Evolutionary conservation across 306 rosid genomes (phyloP).

Genomic region (Acacia acuminata): DNA sequence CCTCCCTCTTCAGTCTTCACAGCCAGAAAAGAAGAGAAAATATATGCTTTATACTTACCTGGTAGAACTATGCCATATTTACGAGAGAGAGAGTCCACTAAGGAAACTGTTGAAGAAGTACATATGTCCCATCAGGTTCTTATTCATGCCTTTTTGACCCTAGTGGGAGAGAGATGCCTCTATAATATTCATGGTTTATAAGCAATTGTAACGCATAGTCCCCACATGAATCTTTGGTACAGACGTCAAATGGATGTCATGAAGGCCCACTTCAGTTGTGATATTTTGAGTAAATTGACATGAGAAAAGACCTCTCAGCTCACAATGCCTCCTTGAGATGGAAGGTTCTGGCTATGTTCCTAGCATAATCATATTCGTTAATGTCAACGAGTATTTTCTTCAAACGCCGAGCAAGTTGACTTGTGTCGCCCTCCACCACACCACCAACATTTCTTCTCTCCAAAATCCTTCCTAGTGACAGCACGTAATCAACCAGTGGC

Average conservation of each 20-base stretch:
- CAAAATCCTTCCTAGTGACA: constrained; percentile 64
- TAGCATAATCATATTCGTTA: constrained; percentile 82
- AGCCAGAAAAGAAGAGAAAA: not conserved
- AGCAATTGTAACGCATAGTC: constrained; percentile 5
- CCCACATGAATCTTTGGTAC: constrained; percentile 7
- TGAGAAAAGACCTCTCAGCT: constrained; percentile 29
- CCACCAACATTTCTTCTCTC: constrained; percentile 63
- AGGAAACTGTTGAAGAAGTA: not conserved
- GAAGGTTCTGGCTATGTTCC: constrained; percentile 74
- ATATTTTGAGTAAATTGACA: constrained; percentile 21
- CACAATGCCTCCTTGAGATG: constrained; percentile 88
- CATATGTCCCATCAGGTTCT: not conserved
- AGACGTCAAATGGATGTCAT: not conserved
- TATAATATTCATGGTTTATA: constrained; percentile 8
- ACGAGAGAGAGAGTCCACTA: not conserved
- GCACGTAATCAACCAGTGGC: constrained; percentile 73
- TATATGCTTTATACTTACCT: not conserved
- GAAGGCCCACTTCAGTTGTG: constrained; percentile 2
- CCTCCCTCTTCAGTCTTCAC: not conserved
- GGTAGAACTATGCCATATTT: not conserved
- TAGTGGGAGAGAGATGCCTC: not conserved
- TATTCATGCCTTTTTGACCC: not conserved
- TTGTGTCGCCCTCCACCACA: constrained; percentile 51
- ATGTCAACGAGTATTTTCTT: constrained; percentile 93
- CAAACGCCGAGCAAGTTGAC: constrained; percentile 77